These are phyloP conservation scores for Candida insectalens DNA, from an alignment of 805 yeast species.

Conservation along the genomic window DNA sequence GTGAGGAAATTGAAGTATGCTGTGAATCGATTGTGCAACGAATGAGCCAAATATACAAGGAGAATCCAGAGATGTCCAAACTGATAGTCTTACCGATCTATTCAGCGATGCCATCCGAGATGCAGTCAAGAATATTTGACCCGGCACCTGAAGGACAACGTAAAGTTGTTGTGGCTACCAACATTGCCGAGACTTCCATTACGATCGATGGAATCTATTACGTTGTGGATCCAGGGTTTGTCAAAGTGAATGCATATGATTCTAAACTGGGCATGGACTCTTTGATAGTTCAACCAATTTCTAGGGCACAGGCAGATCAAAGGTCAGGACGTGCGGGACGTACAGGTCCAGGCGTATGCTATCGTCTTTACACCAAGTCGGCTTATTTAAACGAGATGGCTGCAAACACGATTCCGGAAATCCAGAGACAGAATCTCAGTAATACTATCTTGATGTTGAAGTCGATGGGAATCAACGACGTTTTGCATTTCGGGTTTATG, in stretches of 20 bases:
- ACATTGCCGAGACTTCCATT: conserved; percentile 94
- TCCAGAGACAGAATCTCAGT: conserved; percentile 79
- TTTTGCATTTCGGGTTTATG: conserved; percentile 78
- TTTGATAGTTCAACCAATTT: conserved; percentile 72
- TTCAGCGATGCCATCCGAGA: conserved; percentile 83
- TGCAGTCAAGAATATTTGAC: conserved; percentile 82
- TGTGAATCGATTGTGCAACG: conserved; percentile 64
- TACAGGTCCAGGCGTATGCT: conserved; percentile 93
- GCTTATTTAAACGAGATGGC: conserved; percentile 74
- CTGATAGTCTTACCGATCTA: conserved; percentile 79
- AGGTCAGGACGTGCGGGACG: conserved; percentile 97
- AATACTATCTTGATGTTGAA: conserved; percentile 77
- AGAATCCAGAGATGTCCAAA: conserved; percentile 38
- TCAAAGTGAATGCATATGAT: conserved; percentile 82
- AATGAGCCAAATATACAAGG: conserved; percentile 51
- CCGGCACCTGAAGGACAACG: conserved; percentile 77
- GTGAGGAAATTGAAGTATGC: conserved; percentile 89
- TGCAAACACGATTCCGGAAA: conserved; percentile 79
- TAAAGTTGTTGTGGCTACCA: conserved; percentile 89
- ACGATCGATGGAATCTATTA: conserved; percentile 90
- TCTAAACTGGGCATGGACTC: conserved; percentile 89
- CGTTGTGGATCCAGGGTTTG: conserved; percentile 93
- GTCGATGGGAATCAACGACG: conserved; percentile 83
- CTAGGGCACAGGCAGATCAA: conserved; percentile 93
- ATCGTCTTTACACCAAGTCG: conserved; percentile 76